A percentile compares a stretch with the other conserved stretches of the same genome.
phyloP scores from a whole-genome alignment of 2,329 filamentous ascomycete species.

The Zymoseptoria passerinii region DNA sequence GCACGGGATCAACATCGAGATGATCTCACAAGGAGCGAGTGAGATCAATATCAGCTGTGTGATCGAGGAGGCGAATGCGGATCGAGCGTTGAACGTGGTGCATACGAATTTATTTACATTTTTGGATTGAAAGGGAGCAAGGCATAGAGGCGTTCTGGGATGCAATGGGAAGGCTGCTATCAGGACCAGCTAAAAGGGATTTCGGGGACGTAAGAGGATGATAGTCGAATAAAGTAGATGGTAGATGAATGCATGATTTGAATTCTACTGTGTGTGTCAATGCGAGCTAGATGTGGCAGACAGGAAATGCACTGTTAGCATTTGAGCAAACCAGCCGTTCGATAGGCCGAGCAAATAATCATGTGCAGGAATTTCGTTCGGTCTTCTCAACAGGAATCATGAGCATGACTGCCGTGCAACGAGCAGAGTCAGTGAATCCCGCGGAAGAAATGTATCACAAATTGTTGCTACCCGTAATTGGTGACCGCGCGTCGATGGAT shows the following conservation, averaged over 20 bases:
- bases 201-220: not conserved
- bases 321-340: constrained; percentile 1
- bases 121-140: constrained; percentile 51
- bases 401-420: not conserved
- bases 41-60: constrained; percentile 99
- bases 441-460: not conserved
- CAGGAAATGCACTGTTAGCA: not conserved
- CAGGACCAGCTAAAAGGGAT: not conserved
- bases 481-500: not conserved
- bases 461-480: not conserved
- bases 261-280: not conserved
- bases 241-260: not conserved
- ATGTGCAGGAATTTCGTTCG: not conserved
- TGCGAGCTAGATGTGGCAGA: not conserved
- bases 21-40: constrained; percentile 97
- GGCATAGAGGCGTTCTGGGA: not conserved
- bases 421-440: not conserved
- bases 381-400: not conserved
- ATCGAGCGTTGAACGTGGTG: constrained; percentile 87
- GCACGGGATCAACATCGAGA: constrained; percentile 93
- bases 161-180: not conserved
- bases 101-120: constrained; percentile 97
- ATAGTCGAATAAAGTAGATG: not conserved
- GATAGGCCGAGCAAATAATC: not conserved
- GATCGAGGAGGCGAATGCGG: constrained; percentile 83